phyloP scores from a whole-genome alignment of 768 basidiomycete genomes.

The Phylloporus scabripes region DNA sequence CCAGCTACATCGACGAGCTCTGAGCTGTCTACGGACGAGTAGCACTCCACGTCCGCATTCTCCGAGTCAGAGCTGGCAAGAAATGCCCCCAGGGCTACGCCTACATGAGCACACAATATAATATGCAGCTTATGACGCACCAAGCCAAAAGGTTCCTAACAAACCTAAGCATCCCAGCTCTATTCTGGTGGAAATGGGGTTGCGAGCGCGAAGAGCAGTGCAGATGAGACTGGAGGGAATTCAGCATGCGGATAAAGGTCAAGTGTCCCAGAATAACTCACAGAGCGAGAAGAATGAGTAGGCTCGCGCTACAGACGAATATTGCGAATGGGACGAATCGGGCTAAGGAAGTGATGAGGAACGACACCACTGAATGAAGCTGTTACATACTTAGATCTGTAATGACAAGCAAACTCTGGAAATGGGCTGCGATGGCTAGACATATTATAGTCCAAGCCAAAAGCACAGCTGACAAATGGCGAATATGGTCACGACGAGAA shows the following conservation, averaged over 20 bases:
- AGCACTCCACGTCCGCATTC: slow-evolving; percentile 79
- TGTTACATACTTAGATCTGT: slow-evolving; percentile 70
- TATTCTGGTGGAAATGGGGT: slow-evolving; percentile 73
- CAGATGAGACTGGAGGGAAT: slow-evolving; percentile 49
- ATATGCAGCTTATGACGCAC: slow-evolving; percentile 37
- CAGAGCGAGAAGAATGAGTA: slow-evolving; percentile 65
- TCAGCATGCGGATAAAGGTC: neutral
- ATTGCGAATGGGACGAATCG: slow-evolving; percentile 84
- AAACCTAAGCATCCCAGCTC: slow-evolving; percentile 70
- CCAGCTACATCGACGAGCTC: slow-evolving; percentile 55
- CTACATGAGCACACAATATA: slow-evolving; percentile 9
- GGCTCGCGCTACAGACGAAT: slow-evolving; percentile 67
- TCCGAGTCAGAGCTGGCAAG: slow-evolving; percentile 71
- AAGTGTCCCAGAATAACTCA: slow-evolving; percentile 32
- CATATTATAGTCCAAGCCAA: slow-evolving; percentile 74
- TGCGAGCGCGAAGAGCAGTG: slow-evolving; percentile 58
- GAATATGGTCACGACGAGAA: slow-evolving; percentile 5
- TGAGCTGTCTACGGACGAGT: slow-evolving; percentile 47
- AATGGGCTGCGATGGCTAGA: slow-evolving; percentile 73
- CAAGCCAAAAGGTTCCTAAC: slow-evolving; percentile 73
- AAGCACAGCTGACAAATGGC: slow-evolving; percentile 44
- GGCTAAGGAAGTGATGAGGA: slow-evolving; percentile 39
- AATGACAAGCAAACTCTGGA: slow-evolving; percentile 62
- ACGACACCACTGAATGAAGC: neutral
- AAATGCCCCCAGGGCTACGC: slow-evolving; percentile 66